phyloP scores from a whole-genome alignment of 495 filamentous ascomycete species.

The Jackrogersella minutella region DNA sequence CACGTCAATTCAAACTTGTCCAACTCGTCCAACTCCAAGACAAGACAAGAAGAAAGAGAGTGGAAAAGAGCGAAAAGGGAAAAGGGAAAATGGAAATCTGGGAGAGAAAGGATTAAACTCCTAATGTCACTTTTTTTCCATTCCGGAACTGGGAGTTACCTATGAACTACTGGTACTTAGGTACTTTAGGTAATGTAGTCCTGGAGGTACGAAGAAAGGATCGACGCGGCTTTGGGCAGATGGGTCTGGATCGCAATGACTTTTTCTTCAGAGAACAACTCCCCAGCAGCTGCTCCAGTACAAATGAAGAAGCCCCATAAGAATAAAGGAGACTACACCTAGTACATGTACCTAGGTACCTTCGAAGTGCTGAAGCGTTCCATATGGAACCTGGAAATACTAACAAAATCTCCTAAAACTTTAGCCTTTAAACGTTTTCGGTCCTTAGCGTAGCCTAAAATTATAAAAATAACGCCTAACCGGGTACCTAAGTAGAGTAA shows the following conservation, averaged over 20 bases:
- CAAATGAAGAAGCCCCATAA: conserved; percentile 20
- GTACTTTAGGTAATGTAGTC: no score
- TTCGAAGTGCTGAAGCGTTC: no score
- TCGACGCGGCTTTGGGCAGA: conserved; percentile 18
- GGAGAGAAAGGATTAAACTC: conserved; percentile 10
- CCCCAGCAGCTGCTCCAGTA: no score
- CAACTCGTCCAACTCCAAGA: conserved; percentile 3
- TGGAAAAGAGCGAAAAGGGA: background rate
- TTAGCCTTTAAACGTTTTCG: background rate
- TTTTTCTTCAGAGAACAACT: background rate
- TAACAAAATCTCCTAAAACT: no score
- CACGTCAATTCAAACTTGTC: background rate
- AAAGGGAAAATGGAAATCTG: conserved; percentile 14
- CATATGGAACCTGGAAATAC: no score
- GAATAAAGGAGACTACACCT: conserved; percentile 42
- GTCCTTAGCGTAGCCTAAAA: background rate
- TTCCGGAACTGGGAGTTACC: no score
- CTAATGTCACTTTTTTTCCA: conserved; percentile 28
- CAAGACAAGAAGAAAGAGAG: background rate
- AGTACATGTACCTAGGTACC: no score
- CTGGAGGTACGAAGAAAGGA: conserved; percentile 39
- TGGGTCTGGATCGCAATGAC: conserved; percentile 27
- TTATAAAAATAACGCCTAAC: no score
- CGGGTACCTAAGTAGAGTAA: background rate
- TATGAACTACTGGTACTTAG: no score